phyloP scores from a whole-genome alignment of 768 basidiomycete species.

The Pisolithus tinctorius region DNA sequence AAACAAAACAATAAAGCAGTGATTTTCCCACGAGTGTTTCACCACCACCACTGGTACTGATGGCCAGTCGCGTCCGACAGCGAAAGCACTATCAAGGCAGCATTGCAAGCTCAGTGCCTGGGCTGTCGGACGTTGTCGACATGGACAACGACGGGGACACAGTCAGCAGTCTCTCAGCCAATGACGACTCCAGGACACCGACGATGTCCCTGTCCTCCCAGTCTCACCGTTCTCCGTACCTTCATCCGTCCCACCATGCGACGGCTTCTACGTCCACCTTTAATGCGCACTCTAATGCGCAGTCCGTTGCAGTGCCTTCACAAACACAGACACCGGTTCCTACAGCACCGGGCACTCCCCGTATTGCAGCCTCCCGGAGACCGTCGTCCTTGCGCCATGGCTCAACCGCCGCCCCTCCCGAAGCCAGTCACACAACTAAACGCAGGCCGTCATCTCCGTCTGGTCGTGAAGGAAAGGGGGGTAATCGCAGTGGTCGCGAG shows the following conservation, averaged over 20 bases:
- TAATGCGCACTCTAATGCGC: neutral
- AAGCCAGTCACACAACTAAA: conserved; percentile 19
- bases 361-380: conserved; percentile 20
- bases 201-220: conserved; percentile 2
- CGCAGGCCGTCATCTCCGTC: conserved; percentile 23
- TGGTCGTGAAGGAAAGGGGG: conserved; percentile 17
- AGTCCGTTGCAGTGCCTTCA: neutral
- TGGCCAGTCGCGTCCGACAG: conserved; percentile 19
- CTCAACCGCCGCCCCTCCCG: conserved; percentile 24
- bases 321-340: conserved; percentile 12
- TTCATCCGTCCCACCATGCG: conserved; percentile 19
- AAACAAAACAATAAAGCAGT: neutral
- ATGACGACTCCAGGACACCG: conserved; percentile 4
- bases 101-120: conserved; percentile 1
- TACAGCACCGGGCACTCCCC: conserved; percentile 21
- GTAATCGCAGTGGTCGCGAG: conserved; percentile 11
- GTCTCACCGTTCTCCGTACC: conserved; percentile 22
- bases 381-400: conserved; percentile 25
- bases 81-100: conserved; percentile 13
- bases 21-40: conserved; percentile 16
- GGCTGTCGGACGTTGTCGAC: conserved; percentile 8
- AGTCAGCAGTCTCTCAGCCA: conserved; percentile 15
- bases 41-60: conserved; percentile 4
- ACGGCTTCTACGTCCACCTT: conserved; percentile 18
- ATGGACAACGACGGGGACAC: conserved; percentile 20